Conservation (phyloP, 2,329 filamentous ascomycete species). For the Aureobasidium vineae region DNA sequence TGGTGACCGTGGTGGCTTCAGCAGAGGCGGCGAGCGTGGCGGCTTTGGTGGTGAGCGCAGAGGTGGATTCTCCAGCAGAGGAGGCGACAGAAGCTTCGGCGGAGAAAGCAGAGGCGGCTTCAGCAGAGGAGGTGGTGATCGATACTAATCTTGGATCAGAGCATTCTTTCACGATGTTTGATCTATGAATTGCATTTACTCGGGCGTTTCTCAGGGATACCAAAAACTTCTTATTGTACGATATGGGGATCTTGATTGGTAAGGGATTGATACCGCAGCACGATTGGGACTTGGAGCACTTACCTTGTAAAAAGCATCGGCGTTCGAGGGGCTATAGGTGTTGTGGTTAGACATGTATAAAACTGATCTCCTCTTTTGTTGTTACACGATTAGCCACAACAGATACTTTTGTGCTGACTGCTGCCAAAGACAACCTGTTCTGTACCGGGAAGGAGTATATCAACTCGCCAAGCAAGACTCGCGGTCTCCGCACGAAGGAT, state of each 20-base stretch:
- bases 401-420: not conserved
- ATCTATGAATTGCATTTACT: conserved; percentile 9
- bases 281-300: conserved; percentile 5
- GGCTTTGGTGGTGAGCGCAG: conserved; percentile 2
- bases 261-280: not conserved
- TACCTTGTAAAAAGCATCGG: conserved; percentile 21
- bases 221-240: conserved; percentile 6
- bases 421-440: not conserved
- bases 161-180: not conserved
- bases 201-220: conserved; percentile 14
- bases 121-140: conserved; percentile 22
- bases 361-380: conserved; percentile 20
- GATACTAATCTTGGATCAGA: conserved; percentile 7
- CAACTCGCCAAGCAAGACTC: conserved; percentile 4
- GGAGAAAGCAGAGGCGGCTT: conserved; percentile 11
- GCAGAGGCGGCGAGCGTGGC: conserved; percentile 30
- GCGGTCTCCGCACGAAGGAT: not conserved
- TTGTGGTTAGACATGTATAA: conserved; percentile 23
- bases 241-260: not conserved
- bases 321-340: conserved; percentile 14
- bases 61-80: not conserved
- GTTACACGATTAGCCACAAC: no score
- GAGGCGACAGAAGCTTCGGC: conserved; percentile 26
- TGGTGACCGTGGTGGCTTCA: not conserved
- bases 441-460: not conserved